Evolutionary conservation across 2,329 filamentous ascomycete species (phyloP).

Genomic region (Hawksworthiomyces lignivorus): DNA sequence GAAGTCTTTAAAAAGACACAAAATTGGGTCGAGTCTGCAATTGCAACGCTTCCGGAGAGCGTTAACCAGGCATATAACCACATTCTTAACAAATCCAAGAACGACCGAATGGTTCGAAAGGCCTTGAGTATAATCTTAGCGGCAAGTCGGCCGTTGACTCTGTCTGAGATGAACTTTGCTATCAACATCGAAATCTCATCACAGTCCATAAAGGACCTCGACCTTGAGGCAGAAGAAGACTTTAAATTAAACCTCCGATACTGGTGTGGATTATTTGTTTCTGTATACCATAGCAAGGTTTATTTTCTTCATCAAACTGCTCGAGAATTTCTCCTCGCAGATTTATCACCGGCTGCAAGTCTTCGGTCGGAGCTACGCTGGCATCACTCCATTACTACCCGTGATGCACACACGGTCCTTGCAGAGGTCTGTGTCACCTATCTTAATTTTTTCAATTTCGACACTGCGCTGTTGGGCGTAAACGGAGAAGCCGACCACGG

Average conservation of each 20-base stretch:
- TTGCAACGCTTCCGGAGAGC: constrained; percentile 17
- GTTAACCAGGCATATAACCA: constrained; percentile 17
- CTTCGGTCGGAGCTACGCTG: too few relatives aligned
- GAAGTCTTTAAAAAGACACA: constrained; percentile 7
- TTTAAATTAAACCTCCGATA: constrained; percentile 17
- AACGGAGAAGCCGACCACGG: too few relatives aligned
- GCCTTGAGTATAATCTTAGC: constrained; percentile 20
- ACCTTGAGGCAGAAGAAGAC: constrained; percentile 17
- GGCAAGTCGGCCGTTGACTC: constrained; percentile 19
- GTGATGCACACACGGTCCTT: constrained; percentile 16
- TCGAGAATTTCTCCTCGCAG: constrained; percentile 22
- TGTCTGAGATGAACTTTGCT: constrained; percentile 23
- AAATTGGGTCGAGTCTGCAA: constrained; percentile 11
- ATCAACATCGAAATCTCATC: constrained; percentile 11
- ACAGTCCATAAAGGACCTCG: constrained; percentile 9
- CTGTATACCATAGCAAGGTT: constrained; percentile 19
- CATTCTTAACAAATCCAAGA: constrained; percentile 14
- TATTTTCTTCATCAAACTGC: constrained; percentile 26
- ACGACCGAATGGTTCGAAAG: constrained; percentile 13
- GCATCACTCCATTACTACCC: constrained; percentile 15
- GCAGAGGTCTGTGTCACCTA: constrained; percentile 18
- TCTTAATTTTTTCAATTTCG: constrained; percentile 13
- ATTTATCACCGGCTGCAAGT: constrained; percentile 5
- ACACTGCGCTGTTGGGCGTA: too few relatives aligned
- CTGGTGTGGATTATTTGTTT: constrained; percentile 23